Evolutionary conservation across 2,329 filamentous ascomycete species (phyloP), one percentile per base, ranked within the genome.

Genomic region (Ceratocystiopsis sp.): DNA sequence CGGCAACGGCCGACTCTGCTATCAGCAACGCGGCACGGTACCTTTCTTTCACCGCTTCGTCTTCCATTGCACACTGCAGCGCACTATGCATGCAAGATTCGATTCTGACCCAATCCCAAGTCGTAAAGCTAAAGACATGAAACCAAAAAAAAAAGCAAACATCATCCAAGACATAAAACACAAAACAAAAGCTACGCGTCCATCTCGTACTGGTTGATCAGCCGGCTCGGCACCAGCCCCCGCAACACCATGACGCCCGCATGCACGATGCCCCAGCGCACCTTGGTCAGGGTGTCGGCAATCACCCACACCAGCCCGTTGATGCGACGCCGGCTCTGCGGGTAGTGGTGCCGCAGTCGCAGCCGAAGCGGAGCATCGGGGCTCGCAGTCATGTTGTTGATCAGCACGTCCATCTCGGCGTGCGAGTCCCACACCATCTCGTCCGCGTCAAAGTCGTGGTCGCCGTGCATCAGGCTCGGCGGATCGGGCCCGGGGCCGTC

Each of bases 261-360:
- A 14, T 48, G 48, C 12, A 50, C 46, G 38, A 50, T 48, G 4
- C 48, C 46, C 48, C 48, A 50, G 19, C 48, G 45, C 2, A 50
- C 46, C 14, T 48, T 50, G 13, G 36, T 46, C 21, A 50, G 25
- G 15, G 42, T n/a, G 12, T 50, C 38, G 3, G 48, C 46, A 42
- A 50, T 50, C 13, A 46, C 45, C 48, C 48, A 50, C 17, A 50
- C 48, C 7, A 50, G 45, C 1, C 45, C 48, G 15, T 42, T 36
- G 8, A 38, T 45, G n/a, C 39, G 41, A 4, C 39, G 35, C 0
- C 32, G 32, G 10, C 43, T 39, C n/a, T 41, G 45, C 8, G 35
- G 36, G 3, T 36, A n/a, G 14, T 18, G 21, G 14, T 37, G 40
- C 17, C 40, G 37, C 13, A n/a, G 38, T 8, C 21, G 37, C 4